Evolutionary conservation across 495 filamentous ascomycete species (phyloP).

Genomic region (Penicillium waksmanii): DNA sequence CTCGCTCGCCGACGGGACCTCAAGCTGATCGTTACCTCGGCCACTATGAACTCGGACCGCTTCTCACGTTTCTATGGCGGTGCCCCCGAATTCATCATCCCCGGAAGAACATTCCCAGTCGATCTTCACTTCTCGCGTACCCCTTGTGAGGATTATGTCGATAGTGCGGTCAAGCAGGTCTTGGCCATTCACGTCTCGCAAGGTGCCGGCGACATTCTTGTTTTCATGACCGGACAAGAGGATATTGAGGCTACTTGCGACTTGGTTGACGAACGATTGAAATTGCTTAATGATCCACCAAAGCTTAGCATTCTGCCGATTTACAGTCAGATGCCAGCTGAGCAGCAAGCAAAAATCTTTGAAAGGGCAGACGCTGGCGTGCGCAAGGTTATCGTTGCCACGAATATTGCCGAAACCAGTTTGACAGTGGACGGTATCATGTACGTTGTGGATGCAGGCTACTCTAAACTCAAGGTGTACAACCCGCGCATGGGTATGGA

Average conservation of each 20-base stretch:
- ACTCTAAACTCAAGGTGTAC: conserved; percentile 97
- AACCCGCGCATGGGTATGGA: conserved; percentile 99
- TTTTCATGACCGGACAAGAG: conserved; percentile 99
- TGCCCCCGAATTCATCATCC: conserved; percentile 97
- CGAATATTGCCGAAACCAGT: conserved; percentile 98
- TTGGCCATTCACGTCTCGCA: conserved; percentile 97
- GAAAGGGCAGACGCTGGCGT: conserved; percentile 88
- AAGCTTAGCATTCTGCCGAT: conserved; percentile 95
- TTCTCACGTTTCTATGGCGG: conserved; percentile 97
- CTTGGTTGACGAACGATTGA: conserved; percentile 84
- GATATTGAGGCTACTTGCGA: conserved; percentile 98
- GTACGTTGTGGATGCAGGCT: conserved; percentile 97
- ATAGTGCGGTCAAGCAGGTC: conserved; percentile 94
- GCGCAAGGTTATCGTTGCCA: conserved; percentile 96
- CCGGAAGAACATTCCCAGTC: conserved; percentile 95
- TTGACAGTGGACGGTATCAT: conserved; percentile 99
- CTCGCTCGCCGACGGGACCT: conserved; percentile 86
- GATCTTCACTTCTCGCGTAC: conserved; percentile 95
- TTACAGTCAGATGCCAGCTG: conserved; percentile 99
- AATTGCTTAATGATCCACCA: conserved; percentile 89
- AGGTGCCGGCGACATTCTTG: conserved; percentile 88
- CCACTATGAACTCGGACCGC: conserved; percentile 97
- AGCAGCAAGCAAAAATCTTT: conserved; percentile 97
- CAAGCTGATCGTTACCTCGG: conserved; percentile 96
- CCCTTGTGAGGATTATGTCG: conserved; percentile 97